Conservation (phyloP, 2,329 filamentous ascomycete species). For the Knufia petricola region DNA sequence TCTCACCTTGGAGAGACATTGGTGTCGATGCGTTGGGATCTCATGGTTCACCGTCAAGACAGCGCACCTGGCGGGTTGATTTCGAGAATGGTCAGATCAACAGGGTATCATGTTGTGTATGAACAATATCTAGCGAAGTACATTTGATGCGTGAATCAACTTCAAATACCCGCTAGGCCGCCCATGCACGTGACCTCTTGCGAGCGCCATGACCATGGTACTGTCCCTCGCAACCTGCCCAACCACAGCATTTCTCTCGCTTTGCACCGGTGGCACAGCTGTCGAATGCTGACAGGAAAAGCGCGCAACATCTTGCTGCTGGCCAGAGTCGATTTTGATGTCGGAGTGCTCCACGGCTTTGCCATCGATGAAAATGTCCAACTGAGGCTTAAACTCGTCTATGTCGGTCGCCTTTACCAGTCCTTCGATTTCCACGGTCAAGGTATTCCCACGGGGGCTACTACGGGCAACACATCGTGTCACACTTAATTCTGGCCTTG, state of each 20-base stretch:
- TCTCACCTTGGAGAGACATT: no score
- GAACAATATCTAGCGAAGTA: no score
- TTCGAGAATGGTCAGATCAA: no score
- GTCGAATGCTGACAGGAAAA: not conserved
- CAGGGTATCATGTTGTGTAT: no score
- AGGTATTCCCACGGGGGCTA: no score
- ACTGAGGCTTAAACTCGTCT: not conserved
- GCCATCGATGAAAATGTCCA: conserved; percentile 13
- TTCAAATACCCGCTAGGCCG: conserved; percentile 6
- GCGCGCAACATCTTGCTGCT: not conserved
- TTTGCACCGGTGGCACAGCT: conserved; percentile 8
- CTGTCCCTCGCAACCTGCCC: conserved; percentile 14
- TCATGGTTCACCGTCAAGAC: no score
- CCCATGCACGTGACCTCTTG: not conserved
- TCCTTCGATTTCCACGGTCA: conserved; percentile 1
- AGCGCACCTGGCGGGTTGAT: no score
- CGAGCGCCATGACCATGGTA: conserved; percentile 13
- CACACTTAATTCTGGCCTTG: conserved; percentile 1
- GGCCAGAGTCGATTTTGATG: not conserved
- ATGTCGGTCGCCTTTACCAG: not conserved
- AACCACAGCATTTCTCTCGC: conserved; percentile 10
- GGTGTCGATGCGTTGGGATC: no score
- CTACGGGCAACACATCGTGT: not conserved
- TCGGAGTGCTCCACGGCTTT: not conserved
- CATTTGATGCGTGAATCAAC: not conserved